Percentiles rank a stretch among this genome's conserved stretches.
phyloP scores from a whole-genome alignment of 2,329 filamentous ascomycete species.

The Arthrobotrys musiformis region DNA sequence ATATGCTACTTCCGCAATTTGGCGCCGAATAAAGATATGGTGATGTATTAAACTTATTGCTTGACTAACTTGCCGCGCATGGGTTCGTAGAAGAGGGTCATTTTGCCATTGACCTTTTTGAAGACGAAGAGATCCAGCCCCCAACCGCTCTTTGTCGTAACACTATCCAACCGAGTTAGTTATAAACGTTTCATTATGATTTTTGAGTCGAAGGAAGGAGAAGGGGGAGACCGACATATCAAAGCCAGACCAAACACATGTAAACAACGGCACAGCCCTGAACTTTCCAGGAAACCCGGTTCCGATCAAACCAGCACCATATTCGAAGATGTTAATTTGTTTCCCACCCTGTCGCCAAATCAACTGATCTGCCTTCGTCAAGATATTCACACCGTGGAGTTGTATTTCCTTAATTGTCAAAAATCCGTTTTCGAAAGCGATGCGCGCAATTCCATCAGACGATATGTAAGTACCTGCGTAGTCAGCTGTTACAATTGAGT shows the following conservation, averaged over 20 bases:
- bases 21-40: not conserved
- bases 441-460: slow-evolving; percentile 21
- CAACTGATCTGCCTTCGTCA: slow-evolving; percentile 35
- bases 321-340: not conserved
- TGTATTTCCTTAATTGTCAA: slow-evolving; percentile 25
- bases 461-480: slow-evolving; percentile 39
- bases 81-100: slow-evolving; percentile 33
- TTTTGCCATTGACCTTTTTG: slow-evolving; percentile 27
- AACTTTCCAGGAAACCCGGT: slow-evolving; percentile 39
- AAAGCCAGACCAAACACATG: slow-evolving; percentile 29
- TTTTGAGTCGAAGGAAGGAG: not conserved
- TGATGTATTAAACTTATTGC: not conserved
- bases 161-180: not conserved
- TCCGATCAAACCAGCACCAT: slow-evolving; percentile 24
- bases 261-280: slow-evolving; percentile 1
- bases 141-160: slow-evolving; percentile 41
- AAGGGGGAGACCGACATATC: slow-evolving; percentile 26
- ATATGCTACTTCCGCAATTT: too few species aligned
- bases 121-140: slow-evolving; percentile 36
- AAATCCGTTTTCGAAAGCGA: slow-evolving; percentile 31
- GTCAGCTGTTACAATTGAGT: slow-evolving; percentile 14
- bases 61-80: slow-evolving; percentile 30
- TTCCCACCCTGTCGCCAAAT: slow-evolving; percentile 20
- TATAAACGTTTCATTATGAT: too few species aligned
- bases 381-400: slow-evolving; percentile 22